Evolutionary conservation across 2,329 filamentous ascomycete genomes (phyloP).

Genomic region (Elsinoe batatas): DNA sequence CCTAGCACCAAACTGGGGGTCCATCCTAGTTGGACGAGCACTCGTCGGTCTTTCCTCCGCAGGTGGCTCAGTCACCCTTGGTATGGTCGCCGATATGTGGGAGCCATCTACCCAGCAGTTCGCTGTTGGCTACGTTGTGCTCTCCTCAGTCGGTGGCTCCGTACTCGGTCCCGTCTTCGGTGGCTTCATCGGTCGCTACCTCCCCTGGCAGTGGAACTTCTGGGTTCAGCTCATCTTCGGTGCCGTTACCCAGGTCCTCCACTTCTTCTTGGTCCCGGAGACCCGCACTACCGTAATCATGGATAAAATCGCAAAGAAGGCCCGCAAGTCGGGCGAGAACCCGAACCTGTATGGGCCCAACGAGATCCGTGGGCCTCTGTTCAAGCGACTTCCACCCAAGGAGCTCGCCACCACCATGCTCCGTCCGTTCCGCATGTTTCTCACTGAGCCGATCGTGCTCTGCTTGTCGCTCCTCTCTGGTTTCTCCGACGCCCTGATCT

Average conservation of each 20-base stretch:
- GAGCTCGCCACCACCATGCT: conserved; percentile 42
- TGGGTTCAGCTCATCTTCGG: conserved; percentile 79
- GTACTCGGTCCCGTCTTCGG: conserved; percentile 26
- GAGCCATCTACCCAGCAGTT: conserved; percentile 46
- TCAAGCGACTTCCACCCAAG: conserved; percentile 26
- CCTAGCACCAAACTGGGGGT: conserved; percentile 31
- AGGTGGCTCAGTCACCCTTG: conserved; percentile 51
- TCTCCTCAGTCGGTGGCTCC: conserved; percentile 26
- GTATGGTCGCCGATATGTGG: conserved; percentile 54
- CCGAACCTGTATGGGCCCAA: conserved; percentile 59
- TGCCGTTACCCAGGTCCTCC: conserved; percentile 54
- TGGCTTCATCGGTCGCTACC: conserved; percentile 32
- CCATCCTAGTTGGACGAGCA: conserved; percentile 33
- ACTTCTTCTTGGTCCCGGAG: conserved; percentile 62
- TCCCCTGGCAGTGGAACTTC: conserved; percentile 65
- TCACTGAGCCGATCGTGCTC: conserved; percentile 62
- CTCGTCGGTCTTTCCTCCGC: conserved; percentile 48
- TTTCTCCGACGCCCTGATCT: conserved; percentile 63
- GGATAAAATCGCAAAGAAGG: conserved; percentile 63
- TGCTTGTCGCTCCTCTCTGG: conserved; percentile 58
- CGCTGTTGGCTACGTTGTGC: conserved; percentile 48
- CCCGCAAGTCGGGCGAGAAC: conserved; percentile 48
- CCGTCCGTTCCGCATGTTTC: conserved; percentile 61
- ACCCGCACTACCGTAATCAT: conserved; percentile 67
- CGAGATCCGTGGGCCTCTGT: conserved; percentile 44